Evolutionary conservation across 306 rosid species (phyloP).

Genomic region (Ormosia emarginata): DNA sequence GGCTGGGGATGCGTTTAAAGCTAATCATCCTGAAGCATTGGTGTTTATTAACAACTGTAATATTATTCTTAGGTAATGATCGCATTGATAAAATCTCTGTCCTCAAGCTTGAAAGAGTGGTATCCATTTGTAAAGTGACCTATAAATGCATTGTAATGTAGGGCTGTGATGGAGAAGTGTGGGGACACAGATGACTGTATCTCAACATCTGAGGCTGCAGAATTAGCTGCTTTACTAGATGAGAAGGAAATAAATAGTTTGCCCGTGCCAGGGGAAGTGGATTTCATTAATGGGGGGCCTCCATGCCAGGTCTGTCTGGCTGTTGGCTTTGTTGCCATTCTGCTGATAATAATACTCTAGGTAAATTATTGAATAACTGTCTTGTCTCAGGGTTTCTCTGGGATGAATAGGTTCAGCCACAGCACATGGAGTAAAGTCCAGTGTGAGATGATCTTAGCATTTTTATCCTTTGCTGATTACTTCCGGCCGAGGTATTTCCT

Average conservation of each 20-base stretch:
- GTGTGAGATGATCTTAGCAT: slow-evolving; percentile 95
- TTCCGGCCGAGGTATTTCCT: slow-evolving; percentile 94
- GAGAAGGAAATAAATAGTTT: slow-evolving; percentile 53
- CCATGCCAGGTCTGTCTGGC: slow-evolving; percentile 75
- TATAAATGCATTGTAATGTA: slow-evolving; percentile 32
- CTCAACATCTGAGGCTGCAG: slow-evolving; percentile 80
- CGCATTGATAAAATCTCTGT: not conserved
- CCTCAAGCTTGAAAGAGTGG: not conserved
- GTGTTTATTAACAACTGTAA: slow-evolving; percentile 84
- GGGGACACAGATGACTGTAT: slow-evolving; percentile 90
- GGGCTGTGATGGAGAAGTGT: slow-evolving; percentile 90
- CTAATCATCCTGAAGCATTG: slow-evolving; percentile 78
- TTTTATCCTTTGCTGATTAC: slow-evolving; percentile 91
- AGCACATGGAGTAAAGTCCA: slow-evolving; percentile 98
- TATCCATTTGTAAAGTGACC: not conserved
- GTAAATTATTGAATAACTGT: not conserved
- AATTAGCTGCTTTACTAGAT: slow-evolving; percentile 59
- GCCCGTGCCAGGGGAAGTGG: slow-evolving; percentile 91
- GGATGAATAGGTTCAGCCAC: slow-evolving; percentile 90
- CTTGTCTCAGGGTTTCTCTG: slow-evolving; percentile 82
- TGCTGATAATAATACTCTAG: not conserved
- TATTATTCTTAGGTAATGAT: slow-evolving; percentile 73
- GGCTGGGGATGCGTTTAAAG: slow-evolving; percentile 86
- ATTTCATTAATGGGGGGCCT: slow-evolving; percentile 97
- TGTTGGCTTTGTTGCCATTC: not conserved